phyloP scores from a whole-genome alignment of 2,329 filamentous ascomycete species.

The Scytalidium lignicola region DNA sequence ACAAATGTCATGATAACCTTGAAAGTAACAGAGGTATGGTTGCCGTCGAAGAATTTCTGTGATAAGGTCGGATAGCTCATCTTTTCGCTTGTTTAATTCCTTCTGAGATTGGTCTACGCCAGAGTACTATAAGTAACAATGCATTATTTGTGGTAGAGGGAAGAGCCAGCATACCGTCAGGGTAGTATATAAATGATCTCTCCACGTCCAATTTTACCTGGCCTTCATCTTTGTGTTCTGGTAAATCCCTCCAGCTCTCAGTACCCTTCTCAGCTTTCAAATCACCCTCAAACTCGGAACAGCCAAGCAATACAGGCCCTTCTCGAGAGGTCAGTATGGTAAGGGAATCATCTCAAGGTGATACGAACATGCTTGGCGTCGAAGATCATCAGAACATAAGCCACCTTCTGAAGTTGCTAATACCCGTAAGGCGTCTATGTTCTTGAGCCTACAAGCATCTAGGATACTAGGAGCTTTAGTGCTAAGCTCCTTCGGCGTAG shows the following conservation, averaged over 20 bases:
- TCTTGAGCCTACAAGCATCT: constrained; percentile 53
- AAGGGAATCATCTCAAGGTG: constrained; percentile 5
- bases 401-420: constrained; percentile 63
- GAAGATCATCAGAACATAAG: constrained; percentile 61
- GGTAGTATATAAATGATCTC: constrained; percentile 96
- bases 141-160: constrained; percentile 15
- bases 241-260: constrained; percentile 43
- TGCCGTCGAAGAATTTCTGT: constrained; percentile 72
- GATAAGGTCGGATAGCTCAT: constrained; percentile 76
- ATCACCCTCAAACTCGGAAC: constrained; percentile 14
- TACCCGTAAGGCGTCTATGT: constrained; percentile 50
- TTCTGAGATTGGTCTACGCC: constrained; percentile 60
- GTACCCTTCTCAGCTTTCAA: constrained; percentile 16
- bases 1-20: constrained; percentile 97
- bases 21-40: constrained; percentile 89
- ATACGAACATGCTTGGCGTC: constrained; percentile 71
- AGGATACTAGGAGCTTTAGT: constrained; percentile 44
- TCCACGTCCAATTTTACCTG: constrained; percentile 92
- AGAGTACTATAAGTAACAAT: constrained; percentile 18
- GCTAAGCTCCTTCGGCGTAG: constrained; percentile 6
- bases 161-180: constrained; percentile 54
- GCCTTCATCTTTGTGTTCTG: constrained; percentile 78
- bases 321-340: constrained; percentile 11
- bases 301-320: constrained; percentile 61
- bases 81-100: constrained; percentile 66